Evolutionary conservation across 2,329 filamentous ascomycete species (phyloP).

Genomic region (Sclerotinia nivalis): DNA sequence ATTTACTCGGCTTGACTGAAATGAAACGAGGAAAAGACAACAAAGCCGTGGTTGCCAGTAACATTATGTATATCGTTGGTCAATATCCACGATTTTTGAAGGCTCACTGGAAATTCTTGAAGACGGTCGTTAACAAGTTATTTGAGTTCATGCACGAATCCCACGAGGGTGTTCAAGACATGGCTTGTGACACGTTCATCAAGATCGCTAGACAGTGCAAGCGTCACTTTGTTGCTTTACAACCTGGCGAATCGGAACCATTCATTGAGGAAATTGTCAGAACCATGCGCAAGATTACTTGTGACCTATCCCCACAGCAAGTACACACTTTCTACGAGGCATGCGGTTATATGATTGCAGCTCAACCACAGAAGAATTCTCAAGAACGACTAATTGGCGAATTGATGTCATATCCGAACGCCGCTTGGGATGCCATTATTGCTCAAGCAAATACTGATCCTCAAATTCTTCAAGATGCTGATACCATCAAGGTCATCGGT

Average conservation of each 20-base stretch:
- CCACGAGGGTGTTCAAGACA: conserved; percentile 98
- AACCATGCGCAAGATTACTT: conserved; percentile 93
- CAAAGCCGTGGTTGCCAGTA: conserved; percentile 97
- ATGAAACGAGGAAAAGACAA: conserved; percentile 99
- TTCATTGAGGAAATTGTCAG: conserved; percentile 99
- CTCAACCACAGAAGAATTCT: conserved; percentile 90
- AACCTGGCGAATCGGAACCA: conserved; percentile 89
- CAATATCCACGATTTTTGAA: conserved; percentile 98
- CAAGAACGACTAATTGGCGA: conserved; percentile 91
- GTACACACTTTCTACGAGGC: conserved; percentile 99
- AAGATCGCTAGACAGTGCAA: conserved; percentile 99
- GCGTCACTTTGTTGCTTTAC: conserved; percentile 92
- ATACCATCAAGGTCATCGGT: conserved; percentile 97
- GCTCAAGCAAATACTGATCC: conserved; percentile 82
- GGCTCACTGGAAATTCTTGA: conserved; percentile 99
- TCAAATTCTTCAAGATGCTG: conserved; percentile 81
- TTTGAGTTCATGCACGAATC: conserved; percentile 99
- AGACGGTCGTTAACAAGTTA: conserved; percentile 98
- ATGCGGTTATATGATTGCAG: conserved; percentile 98
- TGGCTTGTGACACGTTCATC: conserved; percentile 99
- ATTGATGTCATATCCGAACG: conserved; percentile 90
- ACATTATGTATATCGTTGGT: conserved; percentile 99
- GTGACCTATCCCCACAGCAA: conserved; percentile 91
- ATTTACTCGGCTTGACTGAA: conserved; percentile 91
- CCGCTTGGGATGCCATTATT: conserved; percentile 95